phyloP scores from a whole-genome alignment of 2,329 filamentous ascomycete genomes.

The Colletotrichum sp. region DNA sequence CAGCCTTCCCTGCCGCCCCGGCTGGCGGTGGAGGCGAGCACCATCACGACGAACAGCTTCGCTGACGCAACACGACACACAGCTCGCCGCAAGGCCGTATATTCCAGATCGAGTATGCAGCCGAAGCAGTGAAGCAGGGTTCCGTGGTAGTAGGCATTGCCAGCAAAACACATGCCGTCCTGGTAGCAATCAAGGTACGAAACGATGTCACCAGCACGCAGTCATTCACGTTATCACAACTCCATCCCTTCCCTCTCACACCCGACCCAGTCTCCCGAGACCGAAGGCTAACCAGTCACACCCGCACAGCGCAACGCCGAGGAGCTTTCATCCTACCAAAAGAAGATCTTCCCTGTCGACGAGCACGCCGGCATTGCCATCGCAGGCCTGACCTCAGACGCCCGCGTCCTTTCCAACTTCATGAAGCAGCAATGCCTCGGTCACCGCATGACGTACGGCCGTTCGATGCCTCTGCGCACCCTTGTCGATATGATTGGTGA shows the following conservation, averaged over 20 bases:
- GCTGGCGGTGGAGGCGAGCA: neutral
- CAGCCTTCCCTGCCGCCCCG: neutral
- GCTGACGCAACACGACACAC: slow-evolving; percentile 19
- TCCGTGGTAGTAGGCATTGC: slow-evolving; percentile 96
- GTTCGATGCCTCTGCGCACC: slow-evolving; percentile 86
- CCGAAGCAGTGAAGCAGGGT: slow-evolving; percentile 98
- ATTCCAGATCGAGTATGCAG: slow-evolving; percentile 99
- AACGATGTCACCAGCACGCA: neutral
- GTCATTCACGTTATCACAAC: neutral
- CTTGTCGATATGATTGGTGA: slow-evolving; percentile 93
- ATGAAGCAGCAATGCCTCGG: slow-evolving; percentile 99
- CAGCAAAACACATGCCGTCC: slow-evolving; percentile 96
- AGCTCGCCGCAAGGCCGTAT: slow-evolving; percentile 99
- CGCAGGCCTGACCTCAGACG: slow-evolving; percentile 95
- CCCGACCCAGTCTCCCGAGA: neutral
- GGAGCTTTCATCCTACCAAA: slow-evolving; percentile 99
- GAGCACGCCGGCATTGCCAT: slow-evolving; percentile 95
- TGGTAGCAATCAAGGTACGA: slow-evolving; percentile 92
- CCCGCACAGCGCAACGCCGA: slow-evolving; percentile 85
- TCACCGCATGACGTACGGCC: slow-evolving; percentile 94
- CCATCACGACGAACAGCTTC: neutral
- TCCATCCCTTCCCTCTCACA: neutral
- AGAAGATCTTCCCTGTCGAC: slow-evolving; percentile 97
- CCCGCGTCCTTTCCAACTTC: slow-evolving; percentile 99
- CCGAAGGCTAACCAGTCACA: neutral